Conservation (phyloP, 1,284 basidiomycete species). For the Phlebopus sp. region DNA sequence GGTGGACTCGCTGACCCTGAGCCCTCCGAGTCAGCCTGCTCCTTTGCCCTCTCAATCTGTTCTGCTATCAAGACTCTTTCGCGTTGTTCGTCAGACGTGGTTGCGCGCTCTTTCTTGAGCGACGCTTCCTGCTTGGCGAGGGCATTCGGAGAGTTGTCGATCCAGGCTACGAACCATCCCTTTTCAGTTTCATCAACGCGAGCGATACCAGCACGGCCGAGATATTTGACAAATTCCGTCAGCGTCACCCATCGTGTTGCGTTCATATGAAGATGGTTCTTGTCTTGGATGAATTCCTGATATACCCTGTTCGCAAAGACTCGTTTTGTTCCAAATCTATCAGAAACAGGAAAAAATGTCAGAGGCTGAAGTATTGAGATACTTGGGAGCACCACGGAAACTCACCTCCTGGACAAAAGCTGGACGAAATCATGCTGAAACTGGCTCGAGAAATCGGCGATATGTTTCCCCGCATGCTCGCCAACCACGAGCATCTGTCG, state of each 20-base stretch:
- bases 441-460: slow-evolving; percentile 83
- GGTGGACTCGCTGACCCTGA: slow-evolving; percentile 39
- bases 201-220: slow-evolving; percentile 85
- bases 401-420: slow-evolving; percentile 78
- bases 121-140: slow-evolving; percentile 87
- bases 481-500: slow-evolving; percentile 96
- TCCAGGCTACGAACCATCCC: slow-evolving; percentile 96
- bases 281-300: slow-evolving; percentile 97
- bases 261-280: slow-evolving; percentile 97
- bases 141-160: slow-evolving; percentile 93
- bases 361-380: not conserved
- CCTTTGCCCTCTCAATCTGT: slow-evolving; percentile 88
- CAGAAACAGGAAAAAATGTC: not conserved
- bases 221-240: slow-evolving; percentile 89
- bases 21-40: slow-evolving; percentile 58
- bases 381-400: slow-evolving; percentile 12
- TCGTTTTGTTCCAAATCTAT: slow-evolving; percentile 88
- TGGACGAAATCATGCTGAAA: slow-evolving; percentile 94
- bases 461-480: slow-evolving; percentile 88
- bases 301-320: slow-evolving; percentile 95
- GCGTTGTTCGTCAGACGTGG: slow-evolving; percentile 92
- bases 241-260: slow-evolving; percentile 96
- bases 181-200: slow-evolving; percentile 98
- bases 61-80: slow-evolving; percentile 88
- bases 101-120: slow-evolving; percentile 89